A percentile compares a stretch with the other conserved stretches of the same genome.
These are phyloP conservation scores for Fonsecaea erecta DNA, from an alignment of 2,329 filamentous ascomycete species.

Conservation along the genomic window DNA sequence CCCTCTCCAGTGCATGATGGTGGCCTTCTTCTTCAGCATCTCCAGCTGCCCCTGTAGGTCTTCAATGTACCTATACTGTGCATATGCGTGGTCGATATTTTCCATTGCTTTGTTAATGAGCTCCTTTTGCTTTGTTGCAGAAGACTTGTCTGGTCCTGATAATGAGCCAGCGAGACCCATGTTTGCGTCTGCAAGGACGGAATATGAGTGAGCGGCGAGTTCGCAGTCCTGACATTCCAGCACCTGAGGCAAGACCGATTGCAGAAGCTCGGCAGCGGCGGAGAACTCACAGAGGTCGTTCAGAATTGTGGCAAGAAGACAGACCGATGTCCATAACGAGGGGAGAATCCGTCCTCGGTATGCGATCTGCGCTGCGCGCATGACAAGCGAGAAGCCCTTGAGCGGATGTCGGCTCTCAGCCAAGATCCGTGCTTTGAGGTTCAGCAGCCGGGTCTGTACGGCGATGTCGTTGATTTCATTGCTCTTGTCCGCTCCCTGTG, in stretches of 20 bases:
- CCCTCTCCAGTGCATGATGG: slow-evolving; percentile 71
- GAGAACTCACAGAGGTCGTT: slow-evolving; percentile 72
- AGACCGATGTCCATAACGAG: slow-evolving; percentile 73
- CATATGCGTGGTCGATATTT: slow-evolving; percentile 66
- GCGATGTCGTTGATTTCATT: slow-evolving; percentile 64
- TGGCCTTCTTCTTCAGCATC: slow-evolving; percentile 80
- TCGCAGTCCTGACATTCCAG: slow-evolving; percentile 70
- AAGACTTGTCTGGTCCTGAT: slow-evolving; percentile 42
- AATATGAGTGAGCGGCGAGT: slow-evolving; percentile 70
- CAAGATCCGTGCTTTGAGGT: slow-evolving; percentile 73
- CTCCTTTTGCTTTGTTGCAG: slow-evolving; percentile 54
- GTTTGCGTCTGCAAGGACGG: slow-evolving; percentile 73
- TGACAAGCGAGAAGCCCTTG: slow-evolving; percentile 74
- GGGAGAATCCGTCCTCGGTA: slow-evolving; percentile 71
- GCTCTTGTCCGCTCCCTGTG: slow-evolving; percentile 53
- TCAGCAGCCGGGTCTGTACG: slow-evolving; percentile 71
- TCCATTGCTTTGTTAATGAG: slow-evolving; percentile 63
- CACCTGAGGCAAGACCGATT: slow-evolving; percentile 73
- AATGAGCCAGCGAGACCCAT: slow-evolving; percentile 72
- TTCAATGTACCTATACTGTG: slow-evolving; percentile 68
- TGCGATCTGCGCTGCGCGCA: slow-evolving; percentile 75
- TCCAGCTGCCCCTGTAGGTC: slow-evolving; percentile 74
- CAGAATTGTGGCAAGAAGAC: slow-evolving; percentile 69
- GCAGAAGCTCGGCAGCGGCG: slow-evolving; percentile 67
- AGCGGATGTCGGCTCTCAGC: slow-evolving; percentile 70